Conservation (phyloP, 768 basidiomycete genomes). For the Naganishia randhawae region DNA sequence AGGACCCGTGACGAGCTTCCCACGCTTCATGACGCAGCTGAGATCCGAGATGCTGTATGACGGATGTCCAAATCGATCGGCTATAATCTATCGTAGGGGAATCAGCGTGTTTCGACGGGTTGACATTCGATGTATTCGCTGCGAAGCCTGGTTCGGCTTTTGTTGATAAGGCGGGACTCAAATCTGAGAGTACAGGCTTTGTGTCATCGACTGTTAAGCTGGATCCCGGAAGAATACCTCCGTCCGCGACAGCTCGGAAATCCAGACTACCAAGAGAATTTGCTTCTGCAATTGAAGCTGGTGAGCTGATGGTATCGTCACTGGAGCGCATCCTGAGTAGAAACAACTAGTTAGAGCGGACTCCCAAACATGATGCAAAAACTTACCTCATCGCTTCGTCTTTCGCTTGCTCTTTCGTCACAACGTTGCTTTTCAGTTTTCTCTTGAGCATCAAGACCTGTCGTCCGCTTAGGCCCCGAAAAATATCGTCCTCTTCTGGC, state of each 20-base stretch:
- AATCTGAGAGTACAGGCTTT: background rate
- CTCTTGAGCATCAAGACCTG: conserved; percentile 91
- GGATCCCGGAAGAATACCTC: background rate
- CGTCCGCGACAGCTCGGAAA: background rate
- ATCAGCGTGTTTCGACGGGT: background rate
- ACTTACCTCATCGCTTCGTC: conserved; percentile 33
- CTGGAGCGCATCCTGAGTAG: background rate
- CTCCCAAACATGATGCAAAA: background rate
- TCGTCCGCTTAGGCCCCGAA: conserved; percentile 70
- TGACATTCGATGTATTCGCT: conserved; percentile 19
- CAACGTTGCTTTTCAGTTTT: conserved; percentile 74
- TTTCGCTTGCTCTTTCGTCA: conserved; percentile 57
- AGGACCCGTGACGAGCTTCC: conserved; percentile 92
- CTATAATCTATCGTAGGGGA: conserved; percentile 2
- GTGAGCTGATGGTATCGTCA: background rate
- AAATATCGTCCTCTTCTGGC: conserved; percentile 38
- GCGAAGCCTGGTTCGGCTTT: conserved; percentile 27
- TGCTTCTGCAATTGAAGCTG: background rate
- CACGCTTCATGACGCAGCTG: conserved; percentile 77
- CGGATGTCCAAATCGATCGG: conserved; percentile 54
- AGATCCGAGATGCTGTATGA: conserved; percentile 72
- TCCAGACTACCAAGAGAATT: background rate
- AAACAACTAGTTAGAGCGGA: background rate
- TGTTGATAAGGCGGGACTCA: background rate
- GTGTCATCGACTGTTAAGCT: background rate